A percentile compares a stretch with the other conserved stretches of the same genome.
Evolutionary conservation across 2,329 filamentous ascomycete genomes (phyloP).

Genomic region (Gnomoniopsis sp.): DNA sequence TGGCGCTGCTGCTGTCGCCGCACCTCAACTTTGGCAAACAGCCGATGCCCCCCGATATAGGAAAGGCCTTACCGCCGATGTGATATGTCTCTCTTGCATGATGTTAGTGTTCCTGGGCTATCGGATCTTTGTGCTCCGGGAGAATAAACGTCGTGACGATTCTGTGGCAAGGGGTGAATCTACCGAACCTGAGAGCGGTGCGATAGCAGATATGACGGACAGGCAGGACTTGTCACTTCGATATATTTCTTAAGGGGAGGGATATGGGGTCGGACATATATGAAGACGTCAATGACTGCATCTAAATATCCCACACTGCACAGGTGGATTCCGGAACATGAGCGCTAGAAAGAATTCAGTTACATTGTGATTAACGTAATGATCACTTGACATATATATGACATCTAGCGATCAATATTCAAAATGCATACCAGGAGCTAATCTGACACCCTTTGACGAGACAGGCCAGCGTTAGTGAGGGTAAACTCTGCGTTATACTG

Average conservation of each 20-base stretch:
- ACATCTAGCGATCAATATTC: too few relatives aligned
- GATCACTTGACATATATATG: too few relatives aligned
- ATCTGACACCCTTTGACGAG: too few relatives aligned
- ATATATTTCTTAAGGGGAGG: background rate
- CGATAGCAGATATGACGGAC: background rate
- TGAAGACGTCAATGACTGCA: too few relatives aligned
- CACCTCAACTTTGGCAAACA: slow-evolving; percentile 23
- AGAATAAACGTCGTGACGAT: background rate
- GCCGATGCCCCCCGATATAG: slow-evolving; percentile 22
- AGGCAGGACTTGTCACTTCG: background rate
- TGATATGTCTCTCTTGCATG: background rate
- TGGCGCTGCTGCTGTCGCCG: slow-evolving; percentile 25
- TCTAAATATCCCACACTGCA: too few relatives aligned
- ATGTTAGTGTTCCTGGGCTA: background rate
- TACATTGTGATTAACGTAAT: too few relatives aligned
- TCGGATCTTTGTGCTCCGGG: background rate
- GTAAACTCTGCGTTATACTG: too few relatives aligned
- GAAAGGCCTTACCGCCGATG: slow-evolving; percentile 16
- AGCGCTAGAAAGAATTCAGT: too few relatives aligned
- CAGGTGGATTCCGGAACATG: too few relatives aligned
- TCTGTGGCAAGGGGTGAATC: background rate
- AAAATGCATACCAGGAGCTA: too few relatives aligned
- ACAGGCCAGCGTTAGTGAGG: too few relatives aligned
- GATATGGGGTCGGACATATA: background rate
- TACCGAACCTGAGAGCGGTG: background rate